A percentile compares a stretch with the other conserved stretches of the same genome.
These are phyloP conservation scores for Xylaria digitata DNA, from an alignment of 2,329 filamentous ascomycete species.

Conservation along the genomic window DNA sequence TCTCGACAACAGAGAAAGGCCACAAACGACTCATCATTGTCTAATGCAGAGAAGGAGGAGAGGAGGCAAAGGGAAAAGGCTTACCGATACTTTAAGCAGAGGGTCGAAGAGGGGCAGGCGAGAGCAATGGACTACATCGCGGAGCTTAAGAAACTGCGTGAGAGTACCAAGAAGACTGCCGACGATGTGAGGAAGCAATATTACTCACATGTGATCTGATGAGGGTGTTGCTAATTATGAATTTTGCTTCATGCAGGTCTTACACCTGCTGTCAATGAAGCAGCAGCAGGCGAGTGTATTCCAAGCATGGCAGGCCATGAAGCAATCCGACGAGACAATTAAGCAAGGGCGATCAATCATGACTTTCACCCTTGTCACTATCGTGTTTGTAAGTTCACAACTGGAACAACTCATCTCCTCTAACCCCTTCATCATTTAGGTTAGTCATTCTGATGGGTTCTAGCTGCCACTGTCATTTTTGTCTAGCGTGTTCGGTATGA, in stretches of 20 bases:
- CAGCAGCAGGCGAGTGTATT: conserved; percentile 59
- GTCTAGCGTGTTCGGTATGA: conserved; percentile 9
- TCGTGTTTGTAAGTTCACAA: conserved; percentile 54
- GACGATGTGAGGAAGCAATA: neutral
- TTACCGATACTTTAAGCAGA: too few relatives aligned
- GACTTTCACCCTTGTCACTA: conserved; percentile 59
- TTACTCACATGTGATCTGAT: neutral
- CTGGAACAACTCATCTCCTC: neutral
- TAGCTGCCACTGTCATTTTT: conserved; percentile 11
- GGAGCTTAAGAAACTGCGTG: too few relatives aligned
- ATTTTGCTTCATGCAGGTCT: conserved; percentile 45
- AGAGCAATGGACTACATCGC: too few relatives aligned
- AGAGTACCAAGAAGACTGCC: too few relatives aligned
- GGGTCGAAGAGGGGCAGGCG: too few relatives aligned
- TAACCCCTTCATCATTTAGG: neutral
- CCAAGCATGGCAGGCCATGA: conserved; percentile 56
- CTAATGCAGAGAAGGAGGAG: too few relatives aligned
- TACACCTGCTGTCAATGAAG: conserved; percentile 56
- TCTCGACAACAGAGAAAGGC: too few relatives aligned
- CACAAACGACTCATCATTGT: too few relatives aligned
- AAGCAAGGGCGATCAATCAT: conserved; percentile 57
- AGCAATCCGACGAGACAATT: conserved; percentile 53
- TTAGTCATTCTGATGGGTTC: neutral
- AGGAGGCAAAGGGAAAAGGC: too few relatives aligned
- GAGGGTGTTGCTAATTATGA: neutral